Conservation (phyloP, 2,329 filamentous ascomycete genomes). For the Microdochium paspali region DNA sequence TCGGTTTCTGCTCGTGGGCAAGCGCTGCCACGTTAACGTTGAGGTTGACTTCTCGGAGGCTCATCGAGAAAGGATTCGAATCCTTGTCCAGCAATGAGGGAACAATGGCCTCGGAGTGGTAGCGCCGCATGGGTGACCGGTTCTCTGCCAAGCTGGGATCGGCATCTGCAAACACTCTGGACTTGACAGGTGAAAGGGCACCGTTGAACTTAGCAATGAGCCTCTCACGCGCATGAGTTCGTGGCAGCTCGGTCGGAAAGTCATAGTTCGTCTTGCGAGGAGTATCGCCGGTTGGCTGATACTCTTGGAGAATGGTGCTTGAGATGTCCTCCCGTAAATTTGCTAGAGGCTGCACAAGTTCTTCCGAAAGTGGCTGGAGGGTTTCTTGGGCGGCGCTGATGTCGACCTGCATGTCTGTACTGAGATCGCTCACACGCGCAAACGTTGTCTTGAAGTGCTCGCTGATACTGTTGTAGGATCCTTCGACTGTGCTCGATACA, state of each 20-base stretch:
- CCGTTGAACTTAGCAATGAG: constrained; percentile 32
- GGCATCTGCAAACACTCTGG: constrained; percentile 30
- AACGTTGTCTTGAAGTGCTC: constrained; percentile 61
- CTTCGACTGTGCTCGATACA: constrained; percentile 59
- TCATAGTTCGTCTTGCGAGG: constrained; percentile 73
- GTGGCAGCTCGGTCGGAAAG: constrained; percentile 71
- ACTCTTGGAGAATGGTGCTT: constrained; percentile 61
- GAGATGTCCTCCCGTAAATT: constrained; percentile 63
- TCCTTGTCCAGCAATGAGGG: constrained; percentile 8
- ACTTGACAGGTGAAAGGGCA: constrained; percentile 23
- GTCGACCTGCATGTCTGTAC: constrained; percentile 55
- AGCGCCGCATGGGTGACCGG: constrained; percentile 7
- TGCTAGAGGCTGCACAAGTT: constrained; percentile 59
- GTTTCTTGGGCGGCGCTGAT: constrained; percentile 48
- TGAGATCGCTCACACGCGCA: constrained; percentile 58
- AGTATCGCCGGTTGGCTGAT: constrained; percentile 75
- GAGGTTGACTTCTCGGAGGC: constrained; percentile 47
- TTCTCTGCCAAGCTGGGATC: constrained; percentile 14
- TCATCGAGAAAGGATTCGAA: constrained; percentile 26
- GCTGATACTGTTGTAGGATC: constrained; percentile 64
- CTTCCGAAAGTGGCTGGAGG: constrained; percentile 49
- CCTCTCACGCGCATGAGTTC: constrained; percentile 46
- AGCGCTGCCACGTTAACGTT: constrained; percentile 34
- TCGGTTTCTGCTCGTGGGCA: constrained; percentile 32
- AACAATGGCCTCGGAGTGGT: constrained; percentile 12